Conservation (phyloP, 352 stramenopile species). For the Phytopythium ostracodes region DNA sequence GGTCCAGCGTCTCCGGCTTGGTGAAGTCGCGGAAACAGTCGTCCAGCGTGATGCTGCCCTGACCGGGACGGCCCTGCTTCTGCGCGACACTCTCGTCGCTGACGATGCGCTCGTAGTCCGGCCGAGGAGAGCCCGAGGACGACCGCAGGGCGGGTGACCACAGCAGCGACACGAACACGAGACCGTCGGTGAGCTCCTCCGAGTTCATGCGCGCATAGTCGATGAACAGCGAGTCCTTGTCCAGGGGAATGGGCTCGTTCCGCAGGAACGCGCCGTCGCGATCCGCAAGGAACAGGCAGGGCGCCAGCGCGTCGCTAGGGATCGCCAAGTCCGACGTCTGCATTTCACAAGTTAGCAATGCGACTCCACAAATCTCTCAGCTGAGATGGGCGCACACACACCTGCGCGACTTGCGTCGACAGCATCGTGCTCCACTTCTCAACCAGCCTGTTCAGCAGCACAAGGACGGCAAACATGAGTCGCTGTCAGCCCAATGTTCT, state of each 20-base stretch:
- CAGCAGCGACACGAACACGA: constrained; percentile 51
- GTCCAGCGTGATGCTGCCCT: constrained; percentile 51
- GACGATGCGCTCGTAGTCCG: constrained; percentile 48
- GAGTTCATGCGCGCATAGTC: constrained; percentile 42
- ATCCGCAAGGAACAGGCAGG: constrained; percentile 50
- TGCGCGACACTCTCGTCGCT: constrained; percentile 47
- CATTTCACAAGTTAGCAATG: not conserved
- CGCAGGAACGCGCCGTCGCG: constrained; percentile 50
- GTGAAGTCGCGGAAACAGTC: constrained; percentile 88
- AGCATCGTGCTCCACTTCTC: constrained; percentile 54
- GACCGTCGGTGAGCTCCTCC: constrained; percentile 33
- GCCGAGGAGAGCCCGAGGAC: constrained; percentile 31
- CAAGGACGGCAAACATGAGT: not conserved
- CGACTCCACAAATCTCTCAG: not conserved
- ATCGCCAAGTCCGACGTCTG: constrained; percentile 27
- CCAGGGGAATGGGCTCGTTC: constrained; percentile 42
- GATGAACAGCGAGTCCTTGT: constrained; percentile 36
- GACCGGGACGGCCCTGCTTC: constrained; percentile 14
- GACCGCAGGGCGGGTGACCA: constrained; percentile 46
- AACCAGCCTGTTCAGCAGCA: constrained; percentile 24
- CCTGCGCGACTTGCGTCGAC: constrained; percentile 35
- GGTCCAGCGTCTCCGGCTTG: constrained; percentile 72
- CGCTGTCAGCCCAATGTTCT: not conserved
- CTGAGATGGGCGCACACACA: too few relatives aligned
- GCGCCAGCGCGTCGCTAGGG: constrained; percentile 34